A percentile compares a stretch with the other conserved stretches of the same genome.
These are phyloP conservation scores for Micractinium conductrix DNA, from an alignment of 139 green algal species.

Conservation along the genomic window DNA sequence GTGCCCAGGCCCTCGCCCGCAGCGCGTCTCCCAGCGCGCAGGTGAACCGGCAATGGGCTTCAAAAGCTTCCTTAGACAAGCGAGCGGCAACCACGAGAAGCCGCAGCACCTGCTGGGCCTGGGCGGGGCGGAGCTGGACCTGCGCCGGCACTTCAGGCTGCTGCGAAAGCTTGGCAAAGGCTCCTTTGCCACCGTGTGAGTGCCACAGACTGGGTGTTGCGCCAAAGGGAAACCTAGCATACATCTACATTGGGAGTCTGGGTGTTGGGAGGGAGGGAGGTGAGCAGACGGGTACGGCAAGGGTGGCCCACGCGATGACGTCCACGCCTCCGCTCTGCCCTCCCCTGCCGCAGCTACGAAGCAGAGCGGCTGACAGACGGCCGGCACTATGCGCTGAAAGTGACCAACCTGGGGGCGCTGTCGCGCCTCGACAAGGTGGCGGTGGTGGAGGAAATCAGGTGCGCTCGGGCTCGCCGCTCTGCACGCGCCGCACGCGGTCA, in stretches of 20 bases:
- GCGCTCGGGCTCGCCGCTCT: constrained; percentile 35
- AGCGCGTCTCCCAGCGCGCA: no score
- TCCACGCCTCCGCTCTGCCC: not conserved
- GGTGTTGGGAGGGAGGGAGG: no score
- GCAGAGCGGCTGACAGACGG: constrained; percentile 12
- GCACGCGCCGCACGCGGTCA: no score
- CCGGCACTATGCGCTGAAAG: constrained; percentile 20
- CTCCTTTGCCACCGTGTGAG: constrained; percentile 13
- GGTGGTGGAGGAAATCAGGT: constrained; percentile 79
- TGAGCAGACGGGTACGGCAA: no score
- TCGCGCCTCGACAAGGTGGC: constrained; percentile 64
- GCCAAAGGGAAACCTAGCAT: no score
- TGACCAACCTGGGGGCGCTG: constrained; percentile 69
- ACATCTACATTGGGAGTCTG: no score
- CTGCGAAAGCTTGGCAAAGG: not conserved
- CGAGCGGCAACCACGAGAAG: not conserved
- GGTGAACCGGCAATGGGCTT: not conserved
- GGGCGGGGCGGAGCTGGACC: not conserved
- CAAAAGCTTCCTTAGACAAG: not conserved
- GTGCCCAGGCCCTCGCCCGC: no score
- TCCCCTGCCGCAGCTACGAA: not conserved
- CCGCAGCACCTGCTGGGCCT: no score
- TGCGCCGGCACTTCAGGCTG: not conserved
- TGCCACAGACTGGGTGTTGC: no score
- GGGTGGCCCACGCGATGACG: no score